These are phyloP conservation scores for Rutstroemia sp. DNA, from an alignment of 2,329 filamentous ascomycete species.

Conservation along the genomic window DNA sequence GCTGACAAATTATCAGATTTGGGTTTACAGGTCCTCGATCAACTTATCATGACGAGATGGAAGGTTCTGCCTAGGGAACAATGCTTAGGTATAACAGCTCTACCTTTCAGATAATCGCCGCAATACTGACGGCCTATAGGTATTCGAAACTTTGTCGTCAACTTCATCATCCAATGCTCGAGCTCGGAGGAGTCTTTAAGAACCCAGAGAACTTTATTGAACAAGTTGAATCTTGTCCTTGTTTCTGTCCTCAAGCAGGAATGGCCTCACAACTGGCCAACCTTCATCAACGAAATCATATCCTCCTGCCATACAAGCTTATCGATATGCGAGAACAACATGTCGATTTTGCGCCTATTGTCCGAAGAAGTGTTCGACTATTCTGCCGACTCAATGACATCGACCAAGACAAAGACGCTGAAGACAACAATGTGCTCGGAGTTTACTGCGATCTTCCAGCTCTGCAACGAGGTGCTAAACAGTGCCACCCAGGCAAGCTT, in stretches of 20 bases:
- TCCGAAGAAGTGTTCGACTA: conserved; percentile 99
- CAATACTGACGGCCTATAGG: conserved; percentile 44
- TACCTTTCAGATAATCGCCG: background rate
- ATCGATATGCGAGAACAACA: conserved; percentile 99
- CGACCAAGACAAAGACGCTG: conserved; percentile 87
- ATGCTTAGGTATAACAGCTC: conserved; percentile 63
- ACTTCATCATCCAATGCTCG: conserved; percentile 94
- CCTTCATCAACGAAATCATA: conserved; percentile 99
- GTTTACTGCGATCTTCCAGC: conserved; percentile 96
- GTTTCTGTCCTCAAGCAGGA: conserved; percentile 98
- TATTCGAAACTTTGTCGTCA: conserved; percentile 97
- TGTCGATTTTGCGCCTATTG: conserved; percentile 90
- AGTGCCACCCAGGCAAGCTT: conserved; percentile 83
- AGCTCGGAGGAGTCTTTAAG: conserved; percentile 82
- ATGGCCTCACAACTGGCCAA: conserved; percentile 99
- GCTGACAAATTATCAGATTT: conserved; percentile 53
- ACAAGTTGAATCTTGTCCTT: conserved; percentile 96
- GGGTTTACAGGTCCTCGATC: conserved; percentile 91
- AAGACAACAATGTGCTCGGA: conserved; percentile 99
- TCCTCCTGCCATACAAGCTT: conserved; percentile 91
- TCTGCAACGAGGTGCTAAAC: conserved; percentile 91
- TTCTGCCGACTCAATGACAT: conserved; percentile 99
- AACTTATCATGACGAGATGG: conserved; percentile 98
- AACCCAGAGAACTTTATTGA: conserved; percentile 79
- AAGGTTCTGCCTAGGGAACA: conserved; percentile 95